Evolutionary conservation across 345 rosid genomes (phyloP), one percentile per base, ranked within the genome.

Genomic region (Corchorus capsularis): DNA sequence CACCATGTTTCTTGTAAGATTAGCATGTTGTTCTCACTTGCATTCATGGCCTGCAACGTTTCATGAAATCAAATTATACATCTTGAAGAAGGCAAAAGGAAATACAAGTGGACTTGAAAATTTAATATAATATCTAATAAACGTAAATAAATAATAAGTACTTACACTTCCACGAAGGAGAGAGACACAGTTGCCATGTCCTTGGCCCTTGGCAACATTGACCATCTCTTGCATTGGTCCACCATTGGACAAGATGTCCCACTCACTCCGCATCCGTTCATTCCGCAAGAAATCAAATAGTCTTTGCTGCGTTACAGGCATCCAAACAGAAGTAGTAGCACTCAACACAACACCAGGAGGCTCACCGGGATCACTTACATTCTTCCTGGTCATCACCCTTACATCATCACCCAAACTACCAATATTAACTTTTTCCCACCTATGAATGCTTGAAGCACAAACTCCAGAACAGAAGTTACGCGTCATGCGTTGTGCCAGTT

Each of bases 291-390:
- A 90, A 74, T 88, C 88, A 43, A 88, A 90, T n/a, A 90, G 78
- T 43, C 84, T 79, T 12, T 85, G 88, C 10, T 89, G 89, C 4
- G 92, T 82, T 41, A 83, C 86, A 0, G 88, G 89, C 27, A 90
- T 83, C 94, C 92, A 90, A 22, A 88, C 89, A 5, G 94, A 88
- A 32, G 94, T 90, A 2, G 94, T 81, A 22, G 92, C 92, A 53
- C 94, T 90, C 55, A 90, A 59, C 5, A 90, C 86, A 63, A 90
- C 81, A 8, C 94, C 94, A 34, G 85, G 87, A 43, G 90, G 88
- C 84, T 90, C 94, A 3, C 92, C 92, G 3, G 90, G 92, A 69
- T 90, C 88, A 46, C 87, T 82, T 7, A 82, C 83, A 67, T 87
- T 87, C 77, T 87, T 88, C 19, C 94, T 81, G 47, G 88, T 87